Evolutionary conservation across 1,284 basidiomycete species (phyloP).

Genomic region (Sporisorium scitamineum): DNA sequence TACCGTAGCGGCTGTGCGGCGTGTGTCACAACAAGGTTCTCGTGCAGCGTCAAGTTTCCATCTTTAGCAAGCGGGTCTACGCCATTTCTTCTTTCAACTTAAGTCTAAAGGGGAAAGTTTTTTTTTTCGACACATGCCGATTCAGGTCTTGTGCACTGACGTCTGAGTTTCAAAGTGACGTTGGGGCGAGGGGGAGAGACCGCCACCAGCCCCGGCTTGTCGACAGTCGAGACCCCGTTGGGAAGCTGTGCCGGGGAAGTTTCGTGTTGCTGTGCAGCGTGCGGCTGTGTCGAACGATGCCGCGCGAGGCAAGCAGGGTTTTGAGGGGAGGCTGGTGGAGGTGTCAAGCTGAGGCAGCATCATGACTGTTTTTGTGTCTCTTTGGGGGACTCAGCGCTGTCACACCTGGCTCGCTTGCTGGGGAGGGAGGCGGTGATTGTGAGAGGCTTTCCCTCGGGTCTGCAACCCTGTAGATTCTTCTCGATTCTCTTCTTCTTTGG

Average conservation of each 20-base stretch:
- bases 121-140: conserved; percentile 4
- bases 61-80: no score
- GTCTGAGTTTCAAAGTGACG: conserved; percentile 3
- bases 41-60: background rate
- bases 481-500: conserved; percentile 11
- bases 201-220: no score
- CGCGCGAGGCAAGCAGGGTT: background rate
- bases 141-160: conserved; percentile 1
- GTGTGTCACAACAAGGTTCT: background rate
- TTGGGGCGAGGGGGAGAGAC: no score
- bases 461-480: conserved; percentile 9
- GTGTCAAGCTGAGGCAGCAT: background rate
- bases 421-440: no score
- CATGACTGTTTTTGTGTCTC: background rate
- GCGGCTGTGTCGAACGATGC: conserved; percentile 1
- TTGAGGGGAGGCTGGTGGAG: background rate
- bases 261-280: background rate
- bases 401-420: background rate
- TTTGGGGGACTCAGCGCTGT: background rate
- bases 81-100: no score
- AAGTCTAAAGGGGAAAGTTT: background rate
- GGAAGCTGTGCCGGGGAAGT: background rate
- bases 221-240: background rate
- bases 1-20: background rate
- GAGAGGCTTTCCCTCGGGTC: conserved; percentile 12